Base-by-base conservation (phyloP, 352 stramenopile genomes). In the Globisporangium heterothallicum region DNA sequence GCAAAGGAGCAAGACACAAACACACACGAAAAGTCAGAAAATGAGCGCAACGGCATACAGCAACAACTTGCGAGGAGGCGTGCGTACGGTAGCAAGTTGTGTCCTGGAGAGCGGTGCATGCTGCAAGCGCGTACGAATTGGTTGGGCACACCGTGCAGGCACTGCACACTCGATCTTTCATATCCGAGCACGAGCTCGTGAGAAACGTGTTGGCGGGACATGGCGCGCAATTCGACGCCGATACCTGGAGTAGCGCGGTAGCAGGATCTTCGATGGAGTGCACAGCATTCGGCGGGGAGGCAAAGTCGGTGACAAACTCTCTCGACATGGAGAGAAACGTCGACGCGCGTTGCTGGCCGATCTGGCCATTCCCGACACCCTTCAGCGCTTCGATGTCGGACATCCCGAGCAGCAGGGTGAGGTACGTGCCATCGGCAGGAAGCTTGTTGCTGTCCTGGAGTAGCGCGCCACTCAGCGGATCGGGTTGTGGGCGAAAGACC, bases 21-120 rank as follows among this genome's bases (percentile, higher is more conserved):
- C 27, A 42, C 25, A 27, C 25, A 35, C 6, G 4, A 47, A 21
- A 47, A 24, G 2, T 7, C 32, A 42, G 49, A n/a, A 6, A 40
- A 22, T 38, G 6, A 19, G 5, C 13, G 38, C 6, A 40, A 24
- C 1, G 18, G 6, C 18, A 36, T 35, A 4, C 9, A 45, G 14
- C 34, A 36, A 34, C 9, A 24, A 29, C 46, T 26, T 1, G 4
- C 22, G 9, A 75, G n/a, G n/a, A n/a, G n/a, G n/a, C n/a, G n/a
- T n/a, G n/a, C 75, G 49, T 75, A 92, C 78, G 79, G 27, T 82
- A 88, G 47, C 82, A 92, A 24, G 71, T 47, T 0, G 75, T 88
- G 49, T 92, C 77, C 45, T 75, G 59, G 5, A 68, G 61, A 12
- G 75, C 29, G 9, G 67, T 77, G 58, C 82, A 92, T 3, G 54